phyloP scores from a whole-genome alignment of 305 asterid genomes.

The Fraxinus floribunda region DNA sequence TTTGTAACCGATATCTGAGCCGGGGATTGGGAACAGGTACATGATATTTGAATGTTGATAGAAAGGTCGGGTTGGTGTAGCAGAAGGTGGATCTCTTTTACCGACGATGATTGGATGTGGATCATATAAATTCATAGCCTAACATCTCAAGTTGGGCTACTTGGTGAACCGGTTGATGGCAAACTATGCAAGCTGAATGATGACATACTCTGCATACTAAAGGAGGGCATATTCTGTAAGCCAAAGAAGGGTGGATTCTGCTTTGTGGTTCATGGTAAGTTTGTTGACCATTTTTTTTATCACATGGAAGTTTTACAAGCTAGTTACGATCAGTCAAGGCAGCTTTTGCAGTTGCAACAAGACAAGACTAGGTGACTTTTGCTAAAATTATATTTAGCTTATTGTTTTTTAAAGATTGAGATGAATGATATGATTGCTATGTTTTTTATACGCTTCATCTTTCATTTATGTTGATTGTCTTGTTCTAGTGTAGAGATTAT shows the following conservation, averaged over 20 bases:
- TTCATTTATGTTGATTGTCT: background rate
- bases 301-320: constrained; percentile 47
- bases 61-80: constrained; percentile 41
- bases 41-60: constrained; percentile 34
- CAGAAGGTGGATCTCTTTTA: constrained; percentile 35
- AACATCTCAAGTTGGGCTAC: background rate
- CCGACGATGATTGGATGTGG: constrained; percentile 15
- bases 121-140: background rate
- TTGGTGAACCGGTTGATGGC: background rate
- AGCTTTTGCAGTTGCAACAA: constrained; percentile 34
- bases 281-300: constrained; percentile 43
- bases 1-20: no score
- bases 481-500: background rate
- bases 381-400: background rate
- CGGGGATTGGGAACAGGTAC: constrained; percentile 6
- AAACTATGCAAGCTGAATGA: background rate
- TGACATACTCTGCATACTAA: background rate
- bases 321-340: constrained; percentile 45
- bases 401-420: background rate
- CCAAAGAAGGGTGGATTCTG: constrained; percentile 25
- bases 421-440: background rate
- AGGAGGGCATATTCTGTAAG: constrained; percentile 4
- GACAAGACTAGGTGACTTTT: constrained; percentile 39
- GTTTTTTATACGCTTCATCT: background rate
- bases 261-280: constrained; percentile 32